Evolutionary conservation across 495 filamentous ascomycete species (phyloP).

Genomic region (Xylaria scruposa): DNA sequence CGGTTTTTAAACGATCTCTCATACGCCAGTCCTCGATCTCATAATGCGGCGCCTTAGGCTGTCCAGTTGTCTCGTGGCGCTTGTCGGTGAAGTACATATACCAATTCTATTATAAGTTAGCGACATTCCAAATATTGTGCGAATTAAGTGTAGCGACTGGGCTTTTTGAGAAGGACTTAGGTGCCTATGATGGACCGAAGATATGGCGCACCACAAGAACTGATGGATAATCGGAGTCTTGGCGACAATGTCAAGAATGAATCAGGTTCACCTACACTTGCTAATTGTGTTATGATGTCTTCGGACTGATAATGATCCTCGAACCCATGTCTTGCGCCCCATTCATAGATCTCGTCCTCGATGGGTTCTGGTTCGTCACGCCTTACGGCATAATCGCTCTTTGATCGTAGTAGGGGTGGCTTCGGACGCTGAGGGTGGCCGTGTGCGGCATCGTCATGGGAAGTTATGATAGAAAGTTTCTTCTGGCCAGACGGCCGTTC

Average conservation of each 20-base stretch:
- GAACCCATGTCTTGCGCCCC: slow-evolving; percentile 69
- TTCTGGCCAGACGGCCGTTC: slow-evolving; percentile 44
- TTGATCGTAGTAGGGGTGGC: slow-evolving; percentile 69
- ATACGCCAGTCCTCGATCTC: slow-evolving; percentile 93
- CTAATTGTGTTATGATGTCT: slow-evolving; percentile 64
- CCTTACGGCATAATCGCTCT: slow-evolving; percentile 71
- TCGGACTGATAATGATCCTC: slow-evolving; percentile 74
- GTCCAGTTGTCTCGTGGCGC: slow-evolving; percentile 93
- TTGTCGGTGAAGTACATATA: slow-evolving; percentile 99
- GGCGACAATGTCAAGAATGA: slow-evolving; percentile 45
- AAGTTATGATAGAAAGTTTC: slow-evolving; percentile 23
- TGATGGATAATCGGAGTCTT: slow-evolving; percentile 8
- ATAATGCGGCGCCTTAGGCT: slow-evolving; percentile 68
- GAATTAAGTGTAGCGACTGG: not conserved
- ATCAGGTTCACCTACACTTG: slow-evolving; percentile 56
- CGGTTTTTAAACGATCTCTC: slow-evolving; percentile 94
- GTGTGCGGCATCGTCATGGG: slow-evolving; percentile 39
- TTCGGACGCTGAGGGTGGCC: slow-evolving; percentile 48
- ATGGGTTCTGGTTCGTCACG: slow-evolving; percentile 47
- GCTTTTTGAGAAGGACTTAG: not conserved
- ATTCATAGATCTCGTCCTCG: slow-evolving; percentile 52
- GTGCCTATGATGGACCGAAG: not conserved
- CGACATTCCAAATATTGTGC: not conserved
- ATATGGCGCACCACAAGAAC: not conserved
- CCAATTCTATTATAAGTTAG: slow-evolving; percentile 67